phyloP scores from a whole-genome alignment of 345 rosid species.

The Citrus reticulata region DNA sequence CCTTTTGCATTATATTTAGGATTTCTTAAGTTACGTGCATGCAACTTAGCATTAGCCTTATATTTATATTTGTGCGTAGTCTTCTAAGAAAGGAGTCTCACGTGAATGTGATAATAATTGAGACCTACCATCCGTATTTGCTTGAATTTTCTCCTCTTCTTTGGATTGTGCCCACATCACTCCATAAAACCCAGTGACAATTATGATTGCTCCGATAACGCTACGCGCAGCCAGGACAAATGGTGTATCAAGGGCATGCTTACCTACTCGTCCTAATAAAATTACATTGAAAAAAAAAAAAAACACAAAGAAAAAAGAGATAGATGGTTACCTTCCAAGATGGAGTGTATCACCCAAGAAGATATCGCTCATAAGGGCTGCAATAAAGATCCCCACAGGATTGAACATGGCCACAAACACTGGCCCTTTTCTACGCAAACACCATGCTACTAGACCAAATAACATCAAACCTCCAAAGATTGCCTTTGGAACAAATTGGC shows the following conservation, averaged over 20 bases:
- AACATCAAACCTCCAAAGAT: slow-evolving; percentile 39
- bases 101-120: background rate
- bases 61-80: slow-evolving; percentile 5
- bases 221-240: slow-evolving; percentile 18
- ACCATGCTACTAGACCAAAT: slow-evolving; percentile 29
- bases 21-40: too few relatives aligned
- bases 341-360: slow-evolving; percentile 49
- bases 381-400: slow-evolving; percentile 49
- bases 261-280: background rate
- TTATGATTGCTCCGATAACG: slow-evolving; percentile 38
- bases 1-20: background rate
- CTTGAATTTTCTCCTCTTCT: slow-evolving; percentile 22
- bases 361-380: slow-evolving; percentile 41
- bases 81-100: slow-evolving; percentile 27
- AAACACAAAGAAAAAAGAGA: background rate
- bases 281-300: background rate
- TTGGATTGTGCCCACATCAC: slow-evolving; percentile 47
- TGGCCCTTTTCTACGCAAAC: slow-evolving; percentile 53
- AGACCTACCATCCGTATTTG: background rate
- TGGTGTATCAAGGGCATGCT: background rate
- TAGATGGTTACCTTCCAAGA: slow-evolving; percentile 39
- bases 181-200: slow-evolving; percentile 52
- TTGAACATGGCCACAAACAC: slow-evolving; percentile 60
- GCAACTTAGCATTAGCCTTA: too few relatives aligned
- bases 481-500: slow-evolving; percentile 25